Base-by-base conservation (phyloP, 192 early-diverging fungal species). In the Coemansia sp. region DNA sequence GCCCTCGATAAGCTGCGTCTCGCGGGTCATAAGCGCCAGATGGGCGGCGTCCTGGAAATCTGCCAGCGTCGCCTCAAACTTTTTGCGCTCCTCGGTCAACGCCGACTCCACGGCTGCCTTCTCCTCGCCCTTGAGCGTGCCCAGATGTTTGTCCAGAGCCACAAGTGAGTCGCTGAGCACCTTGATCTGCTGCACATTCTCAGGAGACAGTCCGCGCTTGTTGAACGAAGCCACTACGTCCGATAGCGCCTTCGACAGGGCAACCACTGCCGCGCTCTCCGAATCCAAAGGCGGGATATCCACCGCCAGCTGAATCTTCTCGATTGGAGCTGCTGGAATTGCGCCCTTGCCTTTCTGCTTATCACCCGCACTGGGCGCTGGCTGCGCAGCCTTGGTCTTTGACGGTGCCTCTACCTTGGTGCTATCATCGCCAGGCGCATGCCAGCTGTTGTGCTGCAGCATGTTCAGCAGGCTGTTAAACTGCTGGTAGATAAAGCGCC, bases 1-100 rank as follows among this genome's bases (percentile, higher is more conserved):
- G 22, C 73, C 47, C 33, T 82, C 77, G 24, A 83, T 73, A 29
- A 86, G 66, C 51, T 85, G 62, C 16, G 77, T 71, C 61, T 82
- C 82, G 43, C 84, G 72, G 7, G 56, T 29, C 22, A 67, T 56
- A 43, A 83, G 65, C 4, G 84, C 77, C 14, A 79, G 68, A 18
- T 67, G 77, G n/a, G 79, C 64, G 9, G 74, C 56, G 11, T 69
- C 62, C 50, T 76, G 78, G 51, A 84, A 65, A 11, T 82, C 61
- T 11, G 73, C 64, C 46, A 85, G 71, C 8, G 77, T 66, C 22
- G 61, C 69, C 7, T 85, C 80, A 29, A 84, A 77, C 47, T 84
- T 80, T 28, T 64, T 50, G 50, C 77, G 81, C 66, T 93, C 82
- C 42, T 86, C 82, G 10, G 75, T 73, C 19, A 92, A 67, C 9